Evolutionary conservation across 208 protist genomes (phyloP).

Genomic region (Leishmania braziliensis): DNA sequence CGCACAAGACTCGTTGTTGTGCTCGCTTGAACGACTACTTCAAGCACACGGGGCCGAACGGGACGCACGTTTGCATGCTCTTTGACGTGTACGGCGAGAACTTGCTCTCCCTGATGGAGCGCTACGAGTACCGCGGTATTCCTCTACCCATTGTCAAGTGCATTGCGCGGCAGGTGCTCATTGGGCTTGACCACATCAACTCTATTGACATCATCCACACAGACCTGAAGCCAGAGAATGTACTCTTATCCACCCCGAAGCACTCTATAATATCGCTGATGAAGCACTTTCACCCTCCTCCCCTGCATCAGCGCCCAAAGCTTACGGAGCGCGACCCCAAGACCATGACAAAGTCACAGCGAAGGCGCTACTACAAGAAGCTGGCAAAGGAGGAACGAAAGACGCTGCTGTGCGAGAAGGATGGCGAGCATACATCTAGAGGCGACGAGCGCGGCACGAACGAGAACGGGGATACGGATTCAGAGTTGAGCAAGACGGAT

Average conservation of each 20-base stretch:
- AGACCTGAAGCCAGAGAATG: slow-evolving; percentile 97
- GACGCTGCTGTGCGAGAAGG: slow-evolving; percentile 25
- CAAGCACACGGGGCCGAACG: slow-evolving; percentile 87
- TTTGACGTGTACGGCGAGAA: slow-evolving; percentile 97
- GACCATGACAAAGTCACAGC: slow-evolving; percentile 93
- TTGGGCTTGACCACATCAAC: slow-evolving; percentile 95
- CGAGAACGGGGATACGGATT: slow-evolving; percentile 28
- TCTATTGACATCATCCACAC: slow-evolving; percentile 96
- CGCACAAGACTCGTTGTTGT: slow-evolving; percentile 68
- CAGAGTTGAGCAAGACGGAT: slow-evolving; percentile 75
- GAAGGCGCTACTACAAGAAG: slow-evolving; percentile 92
- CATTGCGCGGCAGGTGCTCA: slow-evolving; percentile 90
- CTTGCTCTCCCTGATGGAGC: slow-evolving; percentile 95
- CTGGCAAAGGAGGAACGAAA: slow-evolving; percentile 55
- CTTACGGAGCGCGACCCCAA: slow-evolving; percentile 85
- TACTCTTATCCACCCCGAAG: slow-evolving; percentile 88
- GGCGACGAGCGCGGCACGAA: slow-evolving; percentile 19
- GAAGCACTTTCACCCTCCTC: slow-evolving; percentile 77
- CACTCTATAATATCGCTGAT: slow-evolving; percentile 88
- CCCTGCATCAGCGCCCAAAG: slow-evolving; percentile 70
- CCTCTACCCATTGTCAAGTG: slow-evolving; percentile 94
- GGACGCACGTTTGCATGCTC: slow-evolving; percentile 96
- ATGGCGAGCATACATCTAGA: slow-evolving; percentile 18
- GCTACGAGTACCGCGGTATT: slow-evolving; percentile 95
- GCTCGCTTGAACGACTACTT: slow-evolving; percentile 90